These are phyloP conservation scores for Yamadazyma spencermartinsiae DNA, from an alignment of 1,139 yeast genomes.

Conservation along the genomic window DNA sequence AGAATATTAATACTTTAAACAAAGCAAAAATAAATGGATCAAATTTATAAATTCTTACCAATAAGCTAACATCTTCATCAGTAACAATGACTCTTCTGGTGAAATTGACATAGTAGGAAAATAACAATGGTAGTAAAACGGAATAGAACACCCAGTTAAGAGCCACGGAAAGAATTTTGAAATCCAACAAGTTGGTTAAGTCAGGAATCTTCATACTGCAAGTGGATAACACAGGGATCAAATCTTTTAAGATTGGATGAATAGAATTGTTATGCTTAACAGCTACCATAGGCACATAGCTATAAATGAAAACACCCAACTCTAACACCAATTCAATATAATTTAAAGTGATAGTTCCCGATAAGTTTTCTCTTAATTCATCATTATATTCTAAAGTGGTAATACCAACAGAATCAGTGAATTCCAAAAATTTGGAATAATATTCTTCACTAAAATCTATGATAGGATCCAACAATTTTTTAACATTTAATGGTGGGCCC, in stretches of 20 bases:
- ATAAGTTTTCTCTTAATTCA: slow-evolving; percentile 49
- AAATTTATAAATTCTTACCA: slow-evolving; percentile 40
- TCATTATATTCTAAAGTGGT: slow-evolving; percentile 44
- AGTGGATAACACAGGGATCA: slow-evolving; percentile 28
- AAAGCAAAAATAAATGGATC: slow-evolving; percentile 64
- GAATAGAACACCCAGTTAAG: slow-evolving; percentile 44
- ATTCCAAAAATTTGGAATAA: slow-evolving; percentile 30
- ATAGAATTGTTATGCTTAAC: slow-evolving; percentile 38
- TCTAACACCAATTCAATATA: slow-evolving; percentile 42
- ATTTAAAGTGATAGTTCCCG: slow-evolving; percentile 50
- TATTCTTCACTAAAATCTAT: slow-evolving; percentile 32
- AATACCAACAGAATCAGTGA: slow-evolving; percentile 41
- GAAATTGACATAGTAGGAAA: slow-evolving; percentile 55
- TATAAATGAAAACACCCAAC: slow-evolving; percentile 33
- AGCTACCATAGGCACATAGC: slow-evolving; percentile 40
- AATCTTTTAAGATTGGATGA: slow-evolving; percentile 41
- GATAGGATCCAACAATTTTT: slow-evolving; percentile 40
- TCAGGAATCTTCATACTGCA: slow-evolving; percentile 36
- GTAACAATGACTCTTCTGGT: slow-evolving; percentile 45
- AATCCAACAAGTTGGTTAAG: slow-evolving; percentile 31
- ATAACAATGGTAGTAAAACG: slow-evolving; percentile 42
- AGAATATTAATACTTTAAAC: slow-evolving; percentile 47
- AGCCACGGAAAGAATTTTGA: slow-evolving; percentile 32
- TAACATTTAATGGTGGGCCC: slow-evolving; percentile 45
- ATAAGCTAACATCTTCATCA: slow-evolving; percentile 26